These are phyloP conservation scores for Brassica cretica DNA, from an alignment of 345 rosid genomes.

Conservation along the genomic window DNA sequence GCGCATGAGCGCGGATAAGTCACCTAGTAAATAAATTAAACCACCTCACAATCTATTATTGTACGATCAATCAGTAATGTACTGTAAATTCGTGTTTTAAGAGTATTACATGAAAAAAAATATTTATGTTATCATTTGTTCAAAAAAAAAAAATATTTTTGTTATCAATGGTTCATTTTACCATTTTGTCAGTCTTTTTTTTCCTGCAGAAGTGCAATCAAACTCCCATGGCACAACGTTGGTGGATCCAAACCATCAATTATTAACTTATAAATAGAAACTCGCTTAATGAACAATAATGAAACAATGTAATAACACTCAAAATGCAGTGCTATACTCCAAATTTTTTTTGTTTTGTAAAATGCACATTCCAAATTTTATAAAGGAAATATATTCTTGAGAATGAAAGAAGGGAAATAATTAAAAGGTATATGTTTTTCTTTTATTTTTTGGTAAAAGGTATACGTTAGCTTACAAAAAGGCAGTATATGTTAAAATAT, in stretches of 20 bases:
- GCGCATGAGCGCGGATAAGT: no score
- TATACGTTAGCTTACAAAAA: no score
- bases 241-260: neutral
- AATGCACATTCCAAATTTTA: neutral
- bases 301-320: neutral
- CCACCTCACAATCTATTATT: no score
- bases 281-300: neutral
- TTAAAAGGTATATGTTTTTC: neutral
- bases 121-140: no score
- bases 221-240: neutral
- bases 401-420: neutral
- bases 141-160: no score
- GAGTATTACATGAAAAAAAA: neutral
- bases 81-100: neutral
- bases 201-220: neutral
- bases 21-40: neutral
- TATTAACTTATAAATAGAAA: neutral
- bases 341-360: no score
- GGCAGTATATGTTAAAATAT: no score
- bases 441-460: no score
- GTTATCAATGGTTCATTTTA: no score
- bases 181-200: neutral
- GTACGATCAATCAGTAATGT: neutral
- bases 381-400: neutral
- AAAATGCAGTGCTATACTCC: neutral